Evolutionary conservation across 2,329 filamentous ascomycete genomes (phyloP).

Genomic region (Balansia obtecta): DNA sequence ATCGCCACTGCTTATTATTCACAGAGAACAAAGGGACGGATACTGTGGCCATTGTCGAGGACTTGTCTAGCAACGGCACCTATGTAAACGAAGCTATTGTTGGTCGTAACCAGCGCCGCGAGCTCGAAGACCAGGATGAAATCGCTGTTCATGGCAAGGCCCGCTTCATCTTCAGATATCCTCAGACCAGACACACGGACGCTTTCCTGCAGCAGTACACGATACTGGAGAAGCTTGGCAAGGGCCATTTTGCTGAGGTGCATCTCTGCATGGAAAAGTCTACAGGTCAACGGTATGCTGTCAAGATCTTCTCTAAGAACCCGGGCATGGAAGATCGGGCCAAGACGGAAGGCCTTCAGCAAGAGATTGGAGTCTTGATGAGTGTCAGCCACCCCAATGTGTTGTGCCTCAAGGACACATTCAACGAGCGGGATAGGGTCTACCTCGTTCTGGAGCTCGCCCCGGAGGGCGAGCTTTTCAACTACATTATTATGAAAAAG

Average conservation of each 20-base stretch:
- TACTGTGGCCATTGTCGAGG: slow-evolving; percentile 69
- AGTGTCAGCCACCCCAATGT: slow-evolving; percentile 91
- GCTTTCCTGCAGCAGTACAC: slow-evolving; percentile 80
- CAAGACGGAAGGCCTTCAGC: slow-evolving; percentile 76
- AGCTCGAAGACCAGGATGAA: slow-evolving; percentile 82
- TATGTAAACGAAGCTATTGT: slow-evolving; percentile 89
- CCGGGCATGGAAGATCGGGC: slow-evolving; percentile 70
- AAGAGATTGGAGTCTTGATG: slow-evolving; percentile 95
- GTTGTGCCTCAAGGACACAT: slow-evolving; percentile 87
- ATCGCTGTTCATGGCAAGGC: slow-evolving; percentile 76
- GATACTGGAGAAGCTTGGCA: slow-evolving; percentile 73
- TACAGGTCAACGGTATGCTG: slow-evolving; percentile 72
- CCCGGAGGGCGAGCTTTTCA: slow-evolving; percentile 88
- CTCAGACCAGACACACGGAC: slow-evolving; percentile 59
- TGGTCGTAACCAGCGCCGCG: slow-evolving; percentile 81
- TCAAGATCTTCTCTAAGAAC: slow-evolving; percentile 88
- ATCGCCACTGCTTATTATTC: slow-evolving; percentile 66
- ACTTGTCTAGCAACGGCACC: slow-evolving; percentile 91
- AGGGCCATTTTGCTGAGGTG: slow-evolving; percentile 90
- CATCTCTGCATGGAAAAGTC: slow-evolving; percentile 82
- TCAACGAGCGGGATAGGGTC: slow-evolving; percentile 80
- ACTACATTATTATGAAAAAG: slow-evolving; percentile 81
- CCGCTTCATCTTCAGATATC: slow-evolving; percentile 86
- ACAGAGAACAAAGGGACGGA: slow-evolving; percentile 44
- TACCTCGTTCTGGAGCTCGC: slow-evolving; percentile 88